phyloP scores from a whole-genome alignment of 345 rosid species.

The Salix brachista region DNA sequence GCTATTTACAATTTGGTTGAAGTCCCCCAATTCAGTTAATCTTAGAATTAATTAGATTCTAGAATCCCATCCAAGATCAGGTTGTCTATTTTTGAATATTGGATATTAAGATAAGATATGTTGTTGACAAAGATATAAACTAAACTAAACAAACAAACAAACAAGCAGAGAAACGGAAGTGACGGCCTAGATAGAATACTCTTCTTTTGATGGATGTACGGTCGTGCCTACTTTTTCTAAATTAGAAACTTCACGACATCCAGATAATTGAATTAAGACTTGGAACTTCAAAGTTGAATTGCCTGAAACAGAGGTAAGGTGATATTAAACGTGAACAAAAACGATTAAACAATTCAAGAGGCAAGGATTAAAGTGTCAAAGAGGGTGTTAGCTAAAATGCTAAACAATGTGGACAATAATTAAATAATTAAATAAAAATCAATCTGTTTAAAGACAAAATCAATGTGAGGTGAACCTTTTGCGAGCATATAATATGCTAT shows the following conservation, averaged over 20 bases:
- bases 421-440: too few species aligned
- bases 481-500: too few species aligned
- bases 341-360: too few species aligned
- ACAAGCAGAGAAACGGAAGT: background rate
- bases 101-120: background rate
- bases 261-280: background rate
- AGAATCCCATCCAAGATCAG: background rate
- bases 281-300: background rate
- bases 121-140: background rate
- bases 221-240: background rate
- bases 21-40: too few species aligned
- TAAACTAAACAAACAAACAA: background rate
- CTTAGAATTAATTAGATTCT: too few species aligned
- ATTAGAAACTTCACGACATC: background rate
- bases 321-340: background rate
- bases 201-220: background rate
- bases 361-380: too few species aligned
- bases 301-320: background rate
- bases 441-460: too few species aligned
- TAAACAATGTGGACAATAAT: too few species aligned
- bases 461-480: too few species aligned
- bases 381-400: too few species aligned
- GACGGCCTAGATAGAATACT: background rate
- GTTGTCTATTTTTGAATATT: background rate
- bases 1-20: background rate